A percentile compares a stretch with the other conserved stretches of the same genome.
phyloP scores from a whole-genome alignment of 805 yeast genomes.

The Metschnikowia chrysomelidarum region DNA sequence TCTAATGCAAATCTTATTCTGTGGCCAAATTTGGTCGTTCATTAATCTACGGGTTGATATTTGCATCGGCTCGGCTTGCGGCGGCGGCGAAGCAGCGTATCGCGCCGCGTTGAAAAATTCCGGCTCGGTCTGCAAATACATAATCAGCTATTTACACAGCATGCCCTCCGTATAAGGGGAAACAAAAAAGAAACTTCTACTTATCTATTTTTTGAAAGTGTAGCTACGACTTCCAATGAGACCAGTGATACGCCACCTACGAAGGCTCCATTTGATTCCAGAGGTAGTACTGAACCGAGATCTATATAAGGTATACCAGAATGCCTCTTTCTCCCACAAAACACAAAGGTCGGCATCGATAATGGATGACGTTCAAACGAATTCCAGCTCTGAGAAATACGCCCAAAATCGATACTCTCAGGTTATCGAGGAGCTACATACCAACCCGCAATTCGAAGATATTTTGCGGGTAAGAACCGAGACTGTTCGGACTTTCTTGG shows the following conservation, averaged over 20 bases:
- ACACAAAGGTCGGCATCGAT: slow-evolving; percentile 1
- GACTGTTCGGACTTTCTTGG: slow-evolving; percentile 26
- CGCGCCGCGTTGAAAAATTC: too few relatives aligned
- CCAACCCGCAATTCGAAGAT: slow-evolving; percentile 11
- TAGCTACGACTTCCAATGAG: slow-evolving; percentile 10
- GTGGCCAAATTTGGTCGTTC: too few relatives aligned
- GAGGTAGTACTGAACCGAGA: slow-evolving; percentile 27
- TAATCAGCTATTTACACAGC: too few relatives aligned
- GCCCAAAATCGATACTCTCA: slow-evolving; percentile 7
- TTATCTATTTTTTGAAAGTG: background rate
- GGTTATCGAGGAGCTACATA: slow-evolving; percentile 9
- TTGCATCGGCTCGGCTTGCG: too few relatives aligned
- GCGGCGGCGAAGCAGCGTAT: too few relatives aligned
- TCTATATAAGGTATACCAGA: slow-evolving; percentile 16
- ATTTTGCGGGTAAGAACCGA: slow-evolving; percentile 16
- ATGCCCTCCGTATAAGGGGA: too few relatives aligned
- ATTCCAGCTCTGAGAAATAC: slow-evolving; percentile 2
- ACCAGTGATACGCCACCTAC: slow-evolving; percentile 9
- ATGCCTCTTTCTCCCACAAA: slow-evolving; percentile 14
- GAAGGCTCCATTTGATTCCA: slow-evolving; percentile 10
- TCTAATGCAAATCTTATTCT: too few relatives aligned
- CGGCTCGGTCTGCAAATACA: too few relatives aligned
- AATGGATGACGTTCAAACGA: slow-evolving; percentile 1
- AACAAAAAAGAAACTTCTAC: background rate
- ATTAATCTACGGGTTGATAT: too few relatives aligned